These are phyloP conservation scores for Apiosordaria backusii DNA, from an alignment of 495 filamentous ascomycete species.

Conservation along the genomic window DNA sequence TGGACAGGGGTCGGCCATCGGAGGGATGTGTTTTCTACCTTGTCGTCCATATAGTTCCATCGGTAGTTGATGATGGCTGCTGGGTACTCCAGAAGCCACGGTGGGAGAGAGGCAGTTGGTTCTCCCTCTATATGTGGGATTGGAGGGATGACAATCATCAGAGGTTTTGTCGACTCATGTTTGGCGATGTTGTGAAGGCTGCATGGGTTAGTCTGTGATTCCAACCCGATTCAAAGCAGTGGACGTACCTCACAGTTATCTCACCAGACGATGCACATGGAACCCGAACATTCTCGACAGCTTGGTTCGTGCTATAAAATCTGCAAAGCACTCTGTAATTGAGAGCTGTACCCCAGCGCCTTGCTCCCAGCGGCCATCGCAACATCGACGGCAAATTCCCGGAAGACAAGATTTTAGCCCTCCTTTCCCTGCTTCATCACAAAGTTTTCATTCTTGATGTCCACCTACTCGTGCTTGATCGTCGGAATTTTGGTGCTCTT, in stretches of 20 bases:
- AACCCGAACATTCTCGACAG: slow-evolving; percentile 17
- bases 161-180: slow-evolving; percentile 23
- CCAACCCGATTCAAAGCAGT: not conserved
- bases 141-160: slow-evolving; percentile 37
- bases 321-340: not conserved
- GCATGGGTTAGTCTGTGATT: not conserved
- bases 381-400: slow-evolving; percentile 13
- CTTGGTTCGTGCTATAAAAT: slow-evolving; percentile 10
- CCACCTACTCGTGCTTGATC: not conserved
- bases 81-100: slow-evolving; percentile 31
- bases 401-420: not conserved
- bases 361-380: slow-evolving; percentile 8
- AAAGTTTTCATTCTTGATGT: not conserved
- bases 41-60: slow-evolving; percentile 23
- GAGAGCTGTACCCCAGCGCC: not conserved
- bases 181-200: slow-evolving; percentile 36
- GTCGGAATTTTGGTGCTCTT: not conserved
- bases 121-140: slow-evolving; percentile 19
- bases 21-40: slow-evolving; percentile 12
- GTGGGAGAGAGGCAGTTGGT: slow-evolving; percentile 27
- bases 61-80: slow-evolving; percentile 44
- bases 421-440: not conserved
- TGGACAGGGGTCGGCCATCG: slow-evolving; percentile 50
- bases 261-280: slow-evolving; percentile 25
- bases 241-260: slow-evolving; percentile 26